Evolutionary conservation across 306 rosid species (phyloP).

Genomic region (Pyrus betulifolia): DNA sequence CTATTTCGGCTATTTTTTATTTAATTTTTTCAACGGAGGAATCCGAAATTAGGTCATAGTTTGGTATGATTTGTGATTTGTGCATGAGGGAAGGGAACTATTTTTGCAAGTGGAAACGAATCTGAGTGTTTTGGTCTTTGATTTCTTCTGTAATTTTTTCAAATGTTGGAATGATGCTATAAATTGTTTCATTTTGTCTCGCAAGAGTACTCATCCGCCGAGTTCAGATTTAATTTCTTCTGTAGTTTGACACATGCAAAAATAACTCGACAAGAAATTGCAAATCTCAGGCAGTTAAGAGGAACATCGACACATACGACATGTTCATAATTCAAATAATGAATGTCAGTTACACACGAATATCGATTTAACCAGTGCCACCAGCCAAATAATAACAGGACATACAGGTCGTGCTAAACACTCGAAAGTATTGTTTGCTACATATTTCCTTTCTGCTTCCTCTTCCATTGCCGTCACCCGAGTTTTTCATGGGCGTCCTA

Average conservation of each 20-base stretch:
- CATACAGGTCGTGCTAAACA: not conserved
- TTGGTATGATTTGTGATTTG: conserved; percentile 1
- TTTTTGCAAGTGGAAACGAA: not conserved
- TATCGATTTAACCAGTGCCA: conserved; percentile 1
- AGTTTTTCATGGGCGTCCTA: not conserved
- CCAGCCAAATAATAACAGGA: conserved; percentile 5
- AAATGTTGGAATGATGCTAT: not conserved
- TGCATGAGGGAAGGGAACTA: not conserved
- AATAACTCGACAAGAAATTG: not conserved
- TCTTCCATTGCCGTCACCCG: not conserved
- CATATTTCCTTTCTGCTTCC: not conserved
- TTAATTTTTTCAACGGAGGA: not conserved
- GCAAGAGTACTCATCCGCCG: not conserved
- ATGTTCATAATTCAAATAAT: not conserved
- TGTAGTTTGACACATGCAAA: not conserved
- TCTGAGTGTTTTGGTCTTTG: not conserved
- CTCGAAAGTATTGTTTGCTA: not conserved
- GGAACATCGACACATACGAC: not conserved
- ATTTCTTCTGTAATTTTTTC: not conserved
- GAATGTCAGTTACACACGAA: not conserved
- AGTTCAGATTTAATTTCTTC: not conserved
- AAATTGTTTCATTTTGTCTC: not conserved
- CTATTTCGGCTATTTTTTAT: not conserved
- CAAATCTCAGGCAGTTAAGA: not conserved
- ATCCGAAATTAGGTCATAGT: not conserved